These are phyloP conservation scores for Coniochaeta sp. DNA, from an alignment of 2,329 filamentous ascomycete genomes.

Conservation along the genomic window DNA sequence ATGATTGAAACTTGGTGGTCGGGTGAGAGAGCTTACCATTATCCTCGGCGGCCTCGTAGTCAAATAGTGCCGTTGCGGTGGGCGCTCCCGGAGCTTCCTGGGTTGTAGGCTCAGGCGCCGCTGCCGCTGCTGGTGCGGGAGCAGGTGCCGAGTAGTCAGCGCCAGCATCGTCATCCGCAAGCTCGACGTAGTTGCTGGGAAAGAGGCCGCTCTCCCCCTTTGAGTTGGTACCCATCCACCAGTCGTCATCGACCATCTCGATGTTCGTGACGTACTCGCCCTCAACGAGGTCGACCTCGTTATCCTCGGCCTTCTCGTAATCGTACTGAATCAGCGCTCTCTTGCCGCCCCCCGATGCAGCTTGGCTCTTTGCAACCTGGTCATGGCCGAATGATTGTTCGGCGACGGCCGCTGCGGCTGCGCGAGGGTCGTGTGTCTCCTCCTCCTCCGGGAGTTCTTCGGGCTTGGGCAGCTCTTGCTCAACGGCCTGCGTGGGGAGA, in stretches of 20 bases:
- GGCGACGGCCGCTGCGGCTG: slow-evolving; percentile 49
- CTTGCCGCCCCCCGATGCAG: slow-evolving; percentile 43
- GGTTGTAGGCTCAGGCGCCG: slow-evolving; percentile 30
- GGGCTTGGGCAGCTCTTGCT: slow-evolving; percentile 55
- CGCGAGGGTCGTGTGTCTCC: slow-evolving; percentile 51
- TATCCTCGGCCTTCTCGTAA: slow-evolving; percentile 96
- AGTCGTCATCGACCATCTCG: slow-evolving; percentile 95
- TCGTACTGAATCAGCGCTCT: slow-evolving; percentile 83
- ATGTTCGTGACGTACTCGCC: slow-evolving; percentile 86
- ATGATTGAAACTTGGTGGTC: not conserved
- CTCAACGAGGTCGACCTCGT: slow-evolving; percentile 86
- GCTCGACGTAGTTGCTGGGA: slow-evolving; percentile 93
- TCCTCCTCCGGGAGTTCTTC: slow-evolving; percentile 60
- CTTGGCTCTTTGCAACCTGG: slow-evolving; percentile 24
- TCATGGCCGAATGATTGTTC: slow-evolving; percentile 35
- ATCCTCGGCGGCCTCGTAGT: slow-evolving; percentile 95
- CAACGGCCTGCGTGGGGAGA: slow-evolving; percentile 50
- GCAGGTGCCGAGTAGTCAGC: slow-evolving; percentile 20
- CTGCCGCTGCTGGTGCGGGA: slow-evolving; percentile 23
- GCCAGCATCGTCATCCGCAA: slow-evolving; percentile 57
- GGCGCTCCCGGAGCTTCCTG: slow-evolving; percentile 38
- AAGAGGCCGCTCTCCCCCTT: slow-evolving; percentile 83
- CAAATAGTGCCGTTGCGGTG: slow-evolving; percentile 81
- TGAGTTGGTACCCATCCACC: slow-evolving; percentile 94
- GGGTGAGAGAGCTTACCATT: slow-evolving; percentile 53